Base-by-base conservation (phyloP, 441 rosid genomes). In the Gossypium schwendimanii region DNA sequence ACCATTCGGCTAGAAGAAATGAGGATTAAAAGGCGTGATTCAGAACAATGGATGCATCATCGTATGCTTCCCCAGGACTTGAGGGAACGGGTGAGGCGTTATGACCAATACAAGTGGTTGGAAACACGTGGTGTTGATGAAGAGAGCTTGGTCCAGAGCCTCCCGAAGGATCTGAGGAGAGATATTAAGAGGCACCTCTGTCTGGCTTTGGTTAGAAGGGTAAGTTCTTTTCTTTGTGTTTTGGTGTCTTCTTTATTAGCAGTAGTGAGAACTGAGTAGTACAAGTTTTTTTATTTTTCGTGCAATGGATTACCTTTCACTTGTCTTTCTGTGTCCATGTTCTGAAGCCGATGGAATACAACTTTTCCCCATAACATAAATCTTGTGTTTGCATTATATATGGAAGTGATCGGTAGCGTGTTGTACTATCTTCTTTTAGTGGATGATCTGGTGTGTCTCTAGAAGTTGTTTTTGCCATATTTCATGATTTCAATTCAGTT, bases 21-120 rank as follows among this genome's bases (percentile, higher is more conserved):
- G 98, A 94, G 98, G 76, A 88, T 94, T 69, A 94, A 92, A 80
- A 91, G 98, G 87, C 98, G 97, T 53, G 98, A 92, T 82, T 94
- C 98, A 54, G 98, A 92, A 72, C 97, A 91, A 73, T 94, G 98
- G 97, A 94, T 94, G 98, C 97, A 91, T 82, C 98, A 94, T 71
- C 88, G 98, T 69, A 81, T 92, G 86, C 91, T 94, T 72, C 98
- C 98, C 12, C 85, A 73, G n/a, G 96, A 92, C 3, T 91, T 94
- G 5, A 86, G 92, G 81, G 91, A 92, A 73, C 88, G 97, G 59
- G 98, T 94, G 71, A 84, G 98, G 73, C 89, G 97, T 55, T 90
- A 94, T 80, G 98, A 94, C 84, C 98, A 94, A 75, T 94, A 92
- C 75, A 94, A 94, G 81, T 94, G 97, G 98, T 80, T 95, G 86